phyloP scores from a whole-genome alignment of 2,329 filamentous ascomycete genomes.

The Onygena corvina region DNA sequence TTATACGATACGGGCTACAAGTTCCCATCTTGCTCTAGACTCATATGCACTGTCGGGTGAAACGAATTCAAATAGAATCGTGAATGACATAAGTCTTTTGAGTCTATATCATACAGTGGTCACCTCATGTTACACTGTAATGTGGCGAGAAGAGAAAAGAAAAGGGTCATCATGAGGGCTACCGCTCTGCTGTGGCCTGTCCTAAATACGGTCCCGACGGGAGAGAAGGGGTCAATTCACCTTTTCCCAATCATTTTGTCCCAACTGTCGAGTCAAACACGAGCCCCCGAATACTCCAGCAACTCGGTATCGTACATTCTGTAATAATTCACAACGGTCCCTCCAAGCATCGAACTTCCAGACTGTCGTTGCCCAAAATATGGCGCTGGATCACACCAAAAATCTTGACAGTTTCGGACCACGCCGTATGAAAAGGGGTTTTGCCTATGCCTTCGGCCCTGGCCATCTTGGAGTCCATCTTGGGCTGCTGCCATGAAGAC shows the following conservation, averaged over 20 bases:
- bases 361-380: constrained; percentile 63
- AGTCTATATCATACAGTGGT: no score
- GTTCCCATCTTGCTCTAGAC: no score
- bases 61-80: no score
- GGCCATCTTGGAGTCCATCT: constrained; percentile 47
- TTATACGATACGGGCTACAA: no score
- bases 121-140: no score
- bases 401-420: constrained; percentile 85
- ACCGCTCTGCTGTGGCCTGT: not conserved
- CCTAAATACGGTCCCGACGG: not conserved
- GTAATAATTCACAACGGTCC: constrained; percentile 72
- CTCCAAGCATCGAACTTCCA: constrained; percentile 64
- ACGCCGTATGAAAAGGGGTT: constrained; percentile 82
- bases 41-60: no score
- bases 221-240: not conserved
- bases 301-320: constrained; percentile 63
- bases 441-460: constrained; percentile 38
- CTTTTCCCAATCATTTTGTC: not conserved
- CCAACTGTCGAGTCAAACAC: not conserved
- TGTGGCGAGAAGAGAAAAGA: not conserved
- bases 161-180: not conserved
- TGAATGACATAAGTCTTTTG: no score
- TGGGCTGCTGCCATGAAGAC: constrained; percentile 86
- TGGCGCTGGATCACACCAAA: constrained; percentile 84
- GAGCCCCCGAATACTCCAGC: not conserved